Evolutionary conservation across 345 rosid genomes (phyloP).

Genomic region (Isatis tinctoria): DNA sequence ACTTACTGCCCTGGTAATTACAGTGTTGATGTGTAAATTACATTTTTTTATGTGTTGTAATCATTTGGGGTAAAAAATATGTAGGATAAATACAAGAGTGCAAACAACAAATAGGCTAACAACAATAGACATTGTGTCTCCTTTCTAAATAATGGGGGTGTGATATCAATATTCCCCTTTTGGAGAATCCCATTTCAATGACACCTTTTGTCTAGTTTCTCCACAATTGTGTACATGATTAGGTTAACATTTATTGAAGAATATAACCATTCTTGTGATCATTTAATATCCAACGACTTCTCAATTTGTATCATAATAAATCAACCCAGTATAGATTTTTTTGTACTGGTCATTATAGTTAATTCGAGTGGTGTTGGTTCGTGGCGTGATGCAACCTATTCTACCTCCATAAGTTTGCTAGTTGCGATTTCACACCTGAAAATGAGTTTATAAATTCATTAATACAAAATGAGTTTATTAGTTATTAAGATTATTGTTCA

Average conservation of each 20-base stretch:
- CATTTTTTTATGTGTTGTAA: neutral
- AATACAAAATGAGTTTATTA: neutral
- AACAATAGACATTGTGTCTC: slow-evolving; percentile 7
- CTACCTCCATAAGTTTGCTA: neutral
- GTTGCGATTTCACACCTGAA: neutral
- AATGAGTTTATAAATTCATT: neutral
- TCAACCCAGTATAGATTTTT: neutral
- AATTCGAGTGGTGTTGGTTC: neutral
- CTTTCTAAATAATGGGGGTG: slow-evolving; percentile 1
- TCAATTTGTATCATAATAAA: neutral
- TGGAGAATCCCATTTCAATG: slow-evolving; percentile 1
- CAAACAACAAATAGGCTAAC: slow-evolving; percentile 21
- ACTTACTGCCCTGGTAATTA: no score
- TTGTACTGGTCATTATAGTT: neutral
- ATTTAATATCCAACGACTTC: slow-evolving; percentile 4
- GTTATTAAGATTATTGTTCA: neutral
- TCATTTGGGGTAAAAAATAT: neutral
- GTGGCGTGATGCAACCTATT: neutral
- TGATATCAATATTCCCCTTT: slow-evolving; percentile 19
- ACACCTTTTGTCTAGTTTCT: slow-evolving; percentile 12
- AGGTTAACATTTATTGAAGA: slow-evolving; percentile 15
- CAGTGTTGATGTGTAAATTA: neutral
- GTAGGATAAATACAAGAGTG: neutral
- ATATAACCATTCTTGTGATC: neutral
- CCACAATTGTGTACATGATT: slow-evolving; percentile 15